Percentiles rank a stretch among this genome's conserved stretches.
These are phyloP conservation scores for Fusarium guadeloupense DNA, from an alignment of 2,329 filamentous ascomycete genomes.

Conservation along the genomic window DNA sequence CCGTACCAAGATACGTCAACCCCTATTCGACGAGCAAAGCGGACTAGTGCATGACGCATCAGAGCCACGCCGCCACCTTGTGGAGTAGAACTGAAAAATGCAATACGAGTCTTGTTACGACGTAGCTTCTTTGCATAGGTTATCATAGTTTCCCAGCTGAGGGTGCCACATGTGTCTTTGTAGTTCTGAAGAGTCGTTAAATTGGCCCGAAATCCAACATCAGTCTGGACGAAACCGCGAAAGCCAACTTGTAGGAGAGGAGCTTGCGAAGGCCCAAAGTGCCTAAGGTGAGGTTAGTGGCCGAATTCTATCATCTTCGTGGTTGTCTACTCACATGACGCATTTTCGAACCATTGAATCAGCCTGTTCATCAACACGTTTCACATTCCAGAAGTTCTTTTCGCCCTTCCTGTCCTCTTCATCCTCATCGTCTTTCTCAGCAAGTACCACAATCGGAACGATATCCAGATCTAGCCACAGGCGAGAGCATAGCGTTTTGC, in stretches of 20 bases:
- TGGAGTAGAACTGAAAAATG: conserved; percentile 82
- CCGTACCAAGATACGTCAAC: conserved; percentile 78
- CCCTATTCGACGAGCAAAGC: conserved; percentile 72
- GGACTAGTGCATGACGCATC: conserved; percentile 80
- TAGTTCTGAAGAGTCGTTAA: conserved; percentile 67
- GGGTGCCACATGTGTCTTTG: conserved; percentile 64
- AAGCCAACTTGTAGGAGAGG: conserved; percentile 74
- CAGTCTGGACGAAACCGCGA: conserved; percentile 74
- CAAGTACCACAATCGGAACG: conserved; percentile 71
- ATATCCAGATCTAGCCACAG: conserved; percentile 82
- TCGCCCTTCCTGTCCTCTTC: conserved; percentile 37
- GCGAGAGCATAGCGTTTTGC: conserved; percentile 71
- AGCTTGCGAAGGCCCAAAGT: conserved; percentile 76
- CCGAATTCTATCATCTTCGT: not conserved
- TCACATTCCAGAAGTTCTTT: conserved; percentile 59
- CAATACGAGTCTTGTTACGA: conserved; percentile 70
- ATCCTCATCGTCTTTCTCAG: conserved; percentile 53
- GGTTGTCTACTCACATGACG: conserved; percentile 63
- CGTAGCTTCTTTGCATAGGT: conserved; percentile 71
- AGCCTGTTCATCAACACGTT: conserved; percentile 79
- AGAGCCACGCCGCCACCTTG: conserved; percentile 84
- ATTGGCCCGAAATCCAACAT: conserved; percentile 69
- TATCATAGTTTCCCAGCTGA: conserved; percentile 72
- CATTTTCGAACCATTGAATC: conserved; percentile 84
- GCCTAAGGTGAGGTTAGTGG: conserved; percentile 51